These are phyloP conservation scores for Eimeria praecox DNA, from an alignment of 169 alveolate genomes.

Conservation along the genomic window DNA sequence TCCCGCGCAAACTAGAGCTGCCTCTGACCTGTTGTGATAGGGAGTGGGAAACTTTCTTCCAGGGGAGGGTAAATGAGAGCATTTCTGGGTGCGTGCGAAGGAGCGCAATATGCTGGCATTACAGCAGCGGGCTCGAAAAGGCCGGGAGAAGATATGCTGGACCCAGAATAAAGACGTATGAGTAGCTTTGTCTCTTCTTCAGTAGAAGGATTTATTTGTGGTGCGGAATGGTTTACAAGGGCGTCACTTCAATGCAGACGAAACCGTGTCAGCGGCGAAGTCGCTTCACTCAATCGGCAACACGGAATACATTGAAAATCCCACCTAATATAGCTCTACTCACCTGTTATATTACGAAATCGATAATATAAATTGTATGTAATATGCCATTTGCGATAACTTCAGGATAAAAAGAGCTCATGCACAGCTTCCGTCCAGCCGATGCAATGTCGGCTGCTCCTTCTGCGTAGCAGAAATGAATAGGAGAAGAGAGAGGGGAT, in stretches of 20 bases:
- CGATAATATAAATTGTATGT: background rate
- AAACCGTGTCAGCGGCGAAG: background rate
- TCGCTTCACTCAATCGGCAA: background rate
- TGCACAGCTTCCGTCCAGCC: conserved; percentile 25
- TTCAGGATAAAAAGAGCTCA: background rate
- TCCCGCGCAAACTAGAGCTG: background rate
- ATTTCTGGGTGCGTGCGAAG: background rate
- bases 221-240: background rate
- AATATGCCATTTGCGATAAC: background rate
- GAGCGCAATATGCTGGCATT: background rate
- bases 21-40: background rate
- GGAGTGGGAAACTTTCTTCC: background rate
- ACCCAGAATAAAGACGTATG: background rate
- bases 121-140: background rate
- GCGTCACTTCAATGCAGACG: conserved; percentile 1
- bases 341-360: background rate
- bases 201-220: background rate
- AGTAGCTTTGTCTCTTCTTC: background rate
- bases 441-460: conserved; percentile 66
- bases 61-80: background rate
- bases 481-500: conserved; percentile 19
- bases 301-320: background rate
- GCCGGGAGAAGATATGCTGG: background rate
- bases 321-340: background rate
- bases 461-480: background rate